Evolutionary conservation across 2,329 filamentous ascomycete species (phyloP).

Genomic region (Sporothrix euskadiensis): DNA sequence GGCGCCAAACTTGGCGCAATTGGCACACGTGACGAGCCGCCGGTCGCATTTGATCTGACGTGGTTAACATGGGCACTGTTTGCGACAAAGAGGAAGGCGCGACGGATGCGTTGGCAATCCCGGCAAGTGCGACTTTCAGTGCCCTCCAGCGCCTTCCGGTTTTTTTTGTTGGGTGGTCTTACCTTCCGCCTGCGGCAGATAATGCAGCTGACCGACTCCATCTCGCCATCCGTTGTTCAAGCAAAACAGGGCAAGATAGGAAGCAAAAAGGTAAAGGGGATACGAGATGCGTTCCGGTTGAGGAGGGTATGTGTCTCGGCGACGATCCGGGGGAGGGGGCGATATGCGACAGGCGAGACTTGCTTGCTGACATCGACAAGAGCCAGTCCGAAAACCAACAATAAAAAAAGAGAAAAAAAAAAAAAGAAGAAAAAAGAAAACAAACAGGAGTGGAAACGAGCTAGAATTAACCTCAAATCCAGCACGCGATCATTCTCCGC

Average conservation of each 20-base stretch:
- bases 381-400: neutral
- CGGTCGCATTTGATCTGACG: slow-evolving; percentile 29
- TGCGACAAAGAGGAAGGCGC: neutral
- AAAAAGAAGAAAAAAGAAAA: neutral
- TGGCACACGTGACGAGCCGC: slow-evolving; percentile 19
- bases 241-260: neutral
- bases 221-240: neutral
- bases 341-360: slow-evolving; percentile 3
- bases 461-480: neutral
- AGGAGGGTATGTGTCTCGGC: neutral
- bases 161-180: neutral
- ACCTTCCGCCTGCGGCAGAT: slow-evolving; percentile 29
- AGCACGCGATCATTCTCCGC: slow-evolving; percentile 24
- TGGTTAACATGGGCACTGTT: neutral
- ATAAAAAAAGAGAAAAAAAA: neutral
- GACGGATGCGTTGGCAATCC: neutral
- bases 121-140: neutral
- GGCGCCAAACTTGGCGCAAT: slow-evolving; percentile 29
- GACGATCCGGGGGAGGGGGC: neutral
- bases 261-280: neutral
- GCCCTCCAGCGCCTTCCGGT: slow-evolving; percentile 8
- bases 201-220: slow-evolving; percentile 36
- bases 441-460: neutral
- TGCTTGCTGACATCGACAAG: neutral
- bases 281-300: slow-evolving; percentile 22